A percentile compares a stretch with the other conserved stretches of the same genome.
These are phyloP conservation scores for Nicotiana rustica DNA, from an alignment of 305 asterid species.

Conservation along the genomic window DNA sequence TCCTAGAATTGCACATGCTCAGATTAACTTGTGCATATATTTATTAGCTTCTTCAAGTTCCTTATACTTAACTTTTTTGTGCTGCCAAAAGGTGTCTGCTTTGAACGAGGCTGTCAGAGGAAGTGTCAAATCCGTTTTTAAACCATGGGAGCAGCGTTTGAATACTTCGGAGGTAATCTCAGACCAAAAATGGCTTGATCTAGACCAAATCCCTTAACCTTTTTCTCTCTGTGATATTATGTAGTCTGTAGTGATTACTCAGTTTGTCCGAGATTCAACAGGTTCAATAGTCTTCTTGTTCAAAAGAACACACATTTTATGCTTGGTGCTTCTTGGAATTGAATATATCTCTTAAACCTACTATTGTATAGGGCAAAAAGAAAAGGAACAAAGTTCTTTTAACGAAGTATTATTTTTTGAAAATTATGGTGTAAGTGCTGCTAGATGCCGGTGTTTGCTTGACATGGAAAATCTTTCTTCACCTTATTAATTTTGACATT, in stretches of 20 bases:
- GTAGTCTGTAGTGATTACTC: slow-evolving; percentile 2
- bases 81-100: slow-evolving; percentile 74
- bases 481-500: not conserved
- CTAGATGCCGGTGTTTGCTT: slow-evolving; percentile 9
- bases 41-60: slow-evolving; percentile 27
- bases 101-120: slow-evolving; percentile 91
- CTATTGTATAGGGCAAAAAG: not conserved
- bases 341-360: slow-evolving; percentile 4
- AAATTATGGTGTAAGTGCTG: not conserved
- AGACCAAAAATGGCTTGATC: not conserved
- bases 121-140: slow-evolving; percentile 88
- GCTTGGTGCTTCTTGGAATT: not conserved
- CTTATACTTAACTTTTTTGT: not conserved
- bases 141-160: slow-evolving; percentile 95
- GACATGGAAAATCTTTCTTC: slow-evolving; percentile 1
- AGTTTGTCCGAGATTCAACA: not conserved
- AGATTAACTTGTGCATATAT: slow-evolving; percentile 18
- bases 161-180: slow-evolving; percentile 75
- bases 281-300: not conserved
- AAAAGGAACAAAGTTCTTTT: not conserved
- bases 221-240: not conserved
- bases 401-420: not conserved
- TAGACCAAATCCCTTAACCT: not conserved
- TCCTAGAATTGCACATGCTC: not conserved
- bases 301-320: not conserved